phyloP scores from a whole-genome alignment of 768 basidiomycete genomes.

The Lactifluus subvellereus region DNA sequence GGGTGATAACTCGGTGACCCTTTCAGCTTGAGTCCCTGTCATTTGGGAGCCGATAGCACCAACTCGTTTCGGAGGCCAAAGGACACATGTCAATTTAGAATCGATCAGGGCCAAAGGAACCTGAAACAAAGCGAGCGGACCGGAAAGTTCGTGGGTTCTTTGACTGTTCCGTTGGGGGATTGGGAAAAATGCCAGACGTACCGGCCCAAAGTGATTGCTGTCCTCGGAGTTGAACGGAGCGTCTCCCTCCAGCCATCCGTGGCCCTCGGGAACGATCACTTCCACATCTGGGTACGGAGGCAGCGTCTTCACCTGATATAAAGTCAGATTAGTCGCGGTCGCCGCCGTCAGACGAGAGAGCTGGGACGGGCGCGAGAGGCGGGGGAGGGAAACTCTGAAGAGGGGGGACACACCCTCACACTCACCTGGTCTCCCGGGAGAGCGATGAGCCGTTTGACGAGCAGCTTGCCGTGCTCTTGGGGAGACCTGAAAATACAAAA shows the following conservation, averaged over 20 bases:
- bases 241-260: slow-evolving; percentile 25
- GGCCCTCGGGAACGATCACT: slow-evolving; percentile 14
- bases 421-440: slow-evolving; percentile 23
- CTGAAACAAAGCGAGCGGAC: not conserved
- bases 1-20: not conserved
- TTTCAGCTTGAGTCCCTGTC: slow-evolving; percentile 9
- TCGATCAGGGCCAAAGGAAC: slow-evolving; percentile 20
- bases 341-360: not conserved
- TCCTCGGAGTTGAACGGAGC: slow-evolving; percentile 24
- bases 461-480: slow-evolving; percentile 12
- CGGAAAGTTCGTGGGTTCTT: not conserved
- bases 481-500: slow-evolving; percentile 11
- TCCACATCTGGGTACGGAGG: slow-evolving; percentile 22
- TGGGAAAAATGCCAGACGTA: not conserved
- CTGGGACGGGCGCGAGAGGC: not conserved
- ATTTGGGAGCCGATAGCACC: not conserved
- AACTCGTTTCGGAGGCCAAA: slow-evolving; percentile 15
- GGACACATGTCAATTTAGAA: slow-evolving; percentile 10
- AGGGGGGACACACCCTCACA: not conserved
- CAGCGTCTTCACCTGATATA: slow-evolving; percentile 23
- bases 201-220: slow-evolving; percentile 25
- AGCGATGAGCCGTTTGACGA: slow-evolving; percentile 22
- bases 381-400: not conserved
- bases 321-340: not conserved
- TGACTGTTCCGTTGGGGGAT: too few species aligned